phyloP scores from a whole-genome alignment of 768 basidiomycete genomes.

The Suillus subalutaceus region DNA sequence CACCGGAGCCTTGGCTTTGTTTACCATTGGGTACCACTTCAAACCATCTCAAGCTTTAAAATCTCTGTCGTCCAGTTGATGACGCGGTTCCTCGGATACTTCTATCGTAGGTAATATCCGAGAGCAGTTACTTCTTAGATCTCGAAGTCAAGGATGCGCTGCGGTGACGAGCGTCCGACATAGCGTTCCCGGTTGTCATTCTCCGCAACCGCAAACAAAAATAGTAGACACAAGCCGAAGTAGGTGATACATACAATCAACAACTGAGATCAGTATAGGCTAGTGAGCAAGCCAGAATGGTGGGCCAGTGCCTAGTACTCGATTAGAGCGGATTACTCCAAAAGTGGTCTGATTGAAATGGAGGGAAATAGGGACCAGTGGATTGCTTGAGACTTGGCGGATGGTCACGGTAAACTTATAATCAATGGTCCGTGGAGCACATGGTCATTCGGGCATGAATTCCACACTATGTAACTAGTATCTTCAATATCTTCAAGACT shows the following conservation, averaged over 20 bases:
- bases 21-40: background rate
- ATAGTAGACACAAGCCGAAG: background rate
- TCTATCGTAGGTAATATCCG: background rate
- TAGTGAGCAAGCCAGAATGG: background rate
- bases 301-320: background rate
- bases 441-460: background rate
- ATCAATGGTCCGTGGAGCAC: background rate
- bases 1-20: background rate
- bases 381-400: background rate
- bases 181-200: background rate
- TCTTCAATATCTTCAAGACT: background rate
- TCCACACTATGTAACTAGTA: background rate
- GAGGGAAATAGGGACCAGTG: background rate
- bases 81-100: background rate
- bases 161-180: background rate
- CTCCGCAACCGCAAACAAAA: background rate
- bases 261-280: background rate
- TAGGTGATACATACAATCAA: background rate
- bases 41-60: background rate
- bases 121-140: background rate
- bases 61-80: background rate
- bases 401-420: background rate
- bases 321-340: background rate
- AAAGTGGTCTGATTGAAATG: constrained; percentile 4
- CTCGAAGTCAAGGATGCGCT: background rate